Conservation (phyloP, 768 basidiomycete genomes). For the Auriculariales sp. region DNA sequence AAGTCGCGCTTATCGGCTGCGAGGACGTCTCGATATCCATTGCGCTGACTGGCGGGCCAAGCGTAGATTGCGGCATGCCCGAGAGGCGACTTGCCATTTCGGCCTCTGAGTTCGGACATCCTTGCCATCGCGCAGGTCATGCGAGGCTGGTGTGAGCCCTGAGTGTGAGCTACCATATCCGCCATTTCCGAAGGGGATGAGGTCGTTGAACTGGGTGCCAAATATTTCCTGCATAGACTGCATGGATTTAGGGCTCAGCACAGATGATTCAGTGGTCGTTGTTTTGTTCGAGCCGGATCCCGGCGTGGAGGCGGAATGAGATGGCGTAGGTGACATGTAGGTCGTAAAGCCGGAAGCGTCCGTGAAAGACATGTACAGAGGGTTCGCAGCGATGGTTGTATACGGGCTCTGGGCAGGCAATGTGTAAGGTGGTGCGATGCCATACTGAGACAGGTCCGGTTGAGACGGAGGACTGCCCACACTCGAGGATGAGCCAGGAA, state of each 20-base stretch:
- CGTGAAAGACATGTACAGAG: conserved; percentile 73
- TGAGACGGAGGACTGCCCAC: too few relatives aligned
- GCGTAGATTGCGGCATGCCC: conserved; percentile 7
- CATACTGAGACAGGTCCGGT: conserved; percentile 28
- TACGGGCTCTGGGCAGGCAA: conserved; percentile 34
- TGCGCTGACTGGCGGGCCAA: conserved; percentile 51
- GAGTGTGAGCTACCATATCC: conserved; percentile 11
- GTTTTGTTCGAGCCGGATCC: neutral
- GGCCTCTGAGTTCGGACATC: conserved; percentile 41
- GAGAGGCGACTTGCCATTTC: conserved; percentile 37
- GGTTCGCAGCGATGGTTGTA: conserved; percentile 73
- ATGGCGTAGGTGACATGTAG: conserved; percentile 15
- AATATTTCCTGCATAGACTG: conserved; percentile 4
- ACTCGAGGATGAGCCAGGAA: conserved; percentile 11
- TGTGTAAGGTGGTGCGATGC: conserved; percentile 35
- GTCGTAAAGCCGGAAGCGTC: conserved; percentile 18
- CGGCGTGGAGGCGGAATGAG: conserved; percentile 4
- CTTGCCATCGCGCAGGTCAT: neutral
- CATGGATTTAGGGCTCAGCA: neutral
- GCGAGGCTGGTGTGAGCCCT: conserved; percentile 16
- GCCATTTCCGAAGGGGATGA: conserved; percentile 14
- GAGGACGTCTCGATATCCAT: too few relatives aligned
- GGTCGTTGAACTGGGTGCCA: conserved; percentile 8
- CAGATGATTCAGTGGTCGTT: too few relatives aligned
- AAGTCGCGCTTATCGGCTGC: conserved; percentile 10